Conservation (phyloP, 257 asterid genomes). For the Nemophila menziesii region DNA sequence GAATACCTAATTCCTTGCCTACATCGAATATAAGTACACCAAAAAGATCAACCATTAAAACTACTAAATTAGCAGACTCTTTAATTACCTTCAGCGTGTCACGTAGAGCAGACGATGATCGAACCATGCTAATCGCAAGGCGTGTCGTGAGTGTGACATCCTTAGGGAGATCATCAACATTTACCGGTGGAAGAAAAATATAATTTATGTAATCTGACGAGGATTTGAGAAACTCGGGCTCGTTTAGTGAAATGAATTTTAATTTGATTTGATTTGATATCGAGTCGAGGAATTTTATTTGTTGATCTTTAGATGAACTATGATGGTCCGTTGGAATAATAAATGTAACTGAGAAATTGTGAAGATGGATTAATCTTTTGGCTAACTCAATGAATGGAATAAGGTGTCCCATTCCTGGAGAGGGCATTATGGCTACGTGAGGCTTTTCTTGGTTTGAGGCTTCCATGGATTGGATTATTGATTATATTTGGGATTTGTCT, state of each 20-base stretch:
- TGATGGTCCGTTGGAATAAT: slow-evolving; percentile 17
- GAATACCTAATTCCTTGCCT: slow-evolving; percentile 16
- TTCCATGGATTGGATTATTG: slow-evolving; percentile 1
- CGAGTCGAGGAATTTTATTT: neutral
- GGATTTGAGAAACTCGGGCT: slow-evolving; percentile 3
- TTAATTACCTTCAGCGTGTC: neutral
- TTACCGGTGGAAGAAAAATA: slow-evolving; percentile 14
- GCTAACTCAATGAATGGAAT: slow-evolving; percentile 24
- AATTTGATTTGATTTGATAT: neutral
- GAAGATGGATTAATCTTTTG: slow-evolving; percentile 14
- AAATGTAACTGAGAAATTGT: slow-evolving; percentile 14
- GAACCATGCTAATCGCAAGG: neutral
- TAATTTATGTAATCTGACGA: slow-evolving; percentile 3
- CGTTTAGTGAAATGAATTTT: no score
- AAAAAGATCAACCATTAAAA: slow-evolving; percentile 24
- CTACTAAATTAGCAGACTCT: neutral
- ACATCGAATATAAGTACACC: slow-evolving; percentile 13
- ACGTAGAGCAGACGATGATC: slow-evolving; percentile 13
- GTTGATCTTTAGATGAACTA: slow-evolving; percentile 3
- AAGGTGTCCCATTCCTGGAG: slow-evolving; percentile 23
- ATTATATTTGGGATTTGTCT: no score
- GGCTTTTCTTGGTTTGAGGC: neutral
- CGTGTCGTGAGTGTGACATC: neutral
- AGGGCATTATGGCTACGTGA: slow-evolving; percentile 20
- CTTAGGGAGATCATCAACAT: slow-evolving; percentile 5